Evolutionary conservation across 352 stramenopile genomes (phyloP).

Genomic region (Phytophthora meadii): DNA sequence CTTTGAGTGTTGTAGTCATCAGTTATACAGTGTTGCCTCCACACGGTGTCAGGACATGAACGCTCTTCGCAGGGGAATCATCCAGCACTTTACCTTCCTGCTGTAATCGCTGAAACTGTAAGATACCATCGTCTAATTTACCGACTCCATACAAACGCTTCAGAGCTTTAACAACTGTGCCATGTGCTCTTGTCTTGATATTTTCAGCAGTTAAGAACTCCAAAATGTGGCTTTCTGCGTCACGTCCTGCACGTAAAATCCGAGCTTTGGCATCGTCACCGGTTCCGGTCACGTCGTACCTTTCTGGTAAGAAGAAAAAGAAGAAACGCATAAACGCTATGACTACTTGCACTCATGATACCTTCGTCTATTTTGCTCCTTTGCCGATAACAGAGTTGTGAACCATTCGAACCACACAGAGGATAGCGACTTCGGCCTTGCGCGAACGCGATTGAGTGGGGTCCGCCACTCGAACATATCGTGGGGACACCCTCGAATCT

Average conservation of each 20-base stretch:
- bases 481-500: background rate
- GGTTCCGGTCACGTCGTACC: conserved; percentile 7
- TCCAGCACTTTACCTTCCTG: background rate
- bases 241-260: background rate
- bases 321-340: conserved; percentile 14
- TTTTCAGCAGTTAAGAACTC: background rate
- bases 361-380: background rate
- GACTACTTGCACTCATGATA: conserved; percentile 10
- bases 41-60: background rate
- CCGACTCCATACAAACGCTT: conserved; percentile 5
- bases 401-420: conserved; percentile 12
- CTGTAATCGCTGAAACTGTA: background rate
- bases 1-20: too few species aligned
- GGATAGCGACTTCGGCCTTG: background rate
- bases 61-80: background rate
- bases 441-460: background rate
- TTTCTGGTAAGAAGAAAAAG: conserved; percentile 5
- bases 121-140: conserved; percentile 15
- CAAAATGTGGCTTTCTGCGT: conserved; percentile 1
- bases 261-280: background rate
- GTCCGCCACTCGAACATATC: background rate
- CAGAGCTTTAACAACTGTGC: conserved; percentile 10
- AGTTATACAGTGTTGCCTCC: too few species aligned
- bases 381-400: background rate
- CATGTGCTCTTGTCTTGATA: conserved; percentile 1